phyloP scores from a whole-genome alignment of 1,284 basidiomycete species.

The Boletus sp. region DNA sequence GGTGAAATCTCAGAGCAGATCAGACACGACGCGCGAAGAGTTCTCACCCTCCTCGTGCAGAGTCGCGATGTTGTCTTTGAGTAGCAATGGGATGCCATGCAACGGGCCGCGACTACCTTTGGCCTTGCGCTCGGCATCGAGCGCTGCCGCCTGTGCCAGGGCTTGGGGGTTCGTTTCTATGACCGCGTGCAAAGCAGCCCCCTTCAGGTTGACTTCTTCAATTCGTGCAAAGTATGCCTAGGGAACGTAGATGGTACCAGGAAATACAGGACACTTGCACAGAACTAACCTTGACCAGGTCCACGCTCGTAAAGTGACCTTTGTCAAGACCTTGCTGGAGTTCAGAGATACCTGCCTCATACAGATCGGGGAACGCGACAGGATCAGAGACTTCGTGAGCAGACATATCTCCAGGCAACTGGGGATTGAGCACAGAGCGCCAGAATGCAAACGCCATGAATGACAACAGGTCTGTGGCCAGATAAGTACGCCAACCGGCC shows the following conservation, averaged over 20 bases:
- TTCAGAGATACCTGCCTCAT: slow-evolving; percentile 31
- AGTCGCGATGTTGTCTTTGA: slow-evolving; percentile 37
- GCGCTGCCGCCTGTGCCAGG: slow-evolving; percentile 46
- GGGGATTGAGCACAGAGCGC: slow-evolving; percentile 3
- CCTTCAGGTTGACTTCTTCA: slow-evolving; percentile 63
- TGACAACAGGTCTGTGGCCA: not conserved
- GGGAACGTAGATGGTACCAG: not conserved
- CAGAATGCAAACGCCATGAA: slow-evolving; percentile 5
- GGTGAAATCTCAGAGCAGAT: slow-evolving; percentile 4
- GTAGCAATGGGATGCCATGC: slow-evolving; percentile 67
- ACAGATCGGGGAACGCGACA: slow-evolving; percentile 24
- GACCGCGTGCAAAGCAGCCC: slow-evolving; percentile 57
- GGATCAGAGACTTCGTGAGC: not conserved
- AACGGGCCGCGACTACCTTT: slow-evolving; percentile 49
- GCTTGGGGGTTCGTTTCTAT: slow-evolving; percentile 62
- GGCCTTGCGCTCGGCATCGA: slow-evolving; percentile 52
- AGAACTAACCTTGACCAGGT: slow-evolving; percentile 29
- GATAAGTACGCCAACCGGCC: not conserved
- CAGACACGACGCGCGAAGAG: slow-evolving; percentile 31
- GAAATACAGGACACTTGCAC: not conserved
- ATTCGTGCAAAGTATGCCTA: slow-evolving; percentile 69
- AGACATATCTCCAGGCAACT: slow-evolving; percentile 15
- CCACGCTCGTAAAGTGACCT: slow-evolving; percentile 29
- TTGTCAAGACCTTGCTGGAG: slow-evolving; percentile 30
- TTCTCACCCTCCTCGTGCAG: slow-evolving; percentile 43